Evolutionary conservation across 2,329 filamentous ascomycete genomes (phyloP), one percentile per base, ranked within the genome.

Genomic region (Penicillium sp.): DNA sequence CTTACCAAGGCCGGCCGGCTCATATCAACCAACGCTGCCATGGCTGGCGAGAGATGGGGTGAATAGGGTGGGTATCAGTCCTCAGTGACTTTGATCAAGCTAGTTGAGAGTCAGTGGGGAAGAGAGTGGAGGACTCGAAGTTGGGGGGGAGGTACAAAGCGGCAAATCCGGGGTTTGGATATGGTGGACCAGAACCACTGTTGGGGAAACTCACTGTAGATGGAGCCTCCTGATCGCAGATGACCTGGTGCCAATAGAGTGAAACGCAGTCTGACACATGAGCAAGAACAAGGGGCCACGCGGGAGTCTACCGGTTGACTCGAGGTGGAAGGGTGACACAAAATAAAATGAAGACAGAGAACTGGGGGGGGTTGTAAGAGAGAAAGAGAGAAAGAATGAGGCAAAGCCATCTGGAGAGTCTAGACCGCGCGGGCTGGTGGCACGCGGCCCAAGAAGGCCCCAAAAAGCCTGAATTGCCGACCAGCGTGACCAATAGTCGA

Each of bases 21-120:
- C 13, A 34, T 37, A 39, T 62, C 54, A 45, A 63, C 60, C 54
- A 64, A 40, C 21, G 52, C 48, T 14, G 53, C 59, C 62, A 62
- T 64, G 29, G 23, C 56, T 28, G 48, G 48, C 24, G 50, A 18
- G 24, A 26, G 42, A 6, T 18, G 28, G 34, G 16, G 5, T 29
- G 18, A 21, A 9, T 4, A 44, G 14, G 16, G n/a, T 23, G 29
- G 3, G n/a, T n/a, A n/a, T n/a, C 37, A 24, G 19, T 40, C 40
- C 23, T 43, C 40, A 6, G 16, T 9, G 24, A 16, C 40, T 29
- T 43, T 29, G 40, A 16, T 43, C 10, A 14, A 24, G 21, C 19
- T 42, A 14, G 9, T n/a, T 7, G 21, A 26, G 37, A 14, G 21
- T 24, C 11, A 26, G 37, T 40, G 37, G 21, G 21, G 21, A 37